These are phyloP conservation scores for Westerdykella sp. DNA, from an alignment of 2,329 filamentous ascomycete species.

Conservation along the genomic window DNA sequence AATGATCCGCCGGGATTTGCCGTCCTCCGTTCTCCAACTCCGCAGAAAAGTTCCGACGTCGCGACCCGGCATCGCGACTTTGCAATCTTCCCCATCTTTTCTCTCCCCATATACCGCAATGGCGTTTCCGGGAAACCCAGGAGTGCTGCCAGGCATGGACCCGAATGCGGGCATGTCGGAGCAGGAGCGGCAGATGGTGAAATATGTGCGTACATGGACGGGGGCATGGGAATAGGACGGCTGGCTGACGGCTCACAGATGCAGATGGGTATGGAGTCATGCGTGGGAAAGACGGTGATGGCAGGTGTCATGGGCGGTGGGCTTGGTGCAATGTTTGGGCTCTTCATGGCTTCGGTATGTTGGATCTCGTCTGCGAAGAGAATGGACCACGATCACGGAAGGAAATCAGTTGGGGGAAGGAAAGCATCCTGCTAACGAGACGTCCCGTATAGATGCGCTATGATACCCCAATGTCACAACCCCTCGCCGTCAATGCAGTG, in stretches of 20 bases:
- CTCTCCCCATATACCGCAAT: slow-evolving; percentile 12
- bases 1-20: slow-evolving; percentile 16
- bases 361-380: slow-evolving; percentile 1
- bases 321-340: slow-evolving; percentile 85
- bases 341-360: slow-evolving; percentile 95
- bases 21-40: slow-evolving; percentile 30
- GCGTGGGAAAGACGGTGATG: slow-evolving; percentile 79
- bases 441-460: slow-evolving; percentile 76
- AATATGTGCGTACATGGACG: slow-evolving; percentile 32
- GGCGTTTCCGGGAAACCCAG: slow-evolving; percentile 26
- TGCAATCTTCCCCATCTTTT: slow-evolving; percentile 5
- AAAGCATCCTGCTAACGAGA: neutral
- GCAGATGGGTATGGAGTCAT: slow-evolving; percentile 83
- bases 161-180: slow-evolving; percentile 36
- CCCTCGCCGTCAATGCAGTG: slow-evolving; percentile 15
- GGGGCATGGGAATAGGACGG: neutral
- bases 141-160: slow-evolving; percentile 25
- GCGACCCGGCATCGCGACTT: slow-evolving; percentile 3
- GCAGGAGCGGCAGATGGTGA: slow-evolving; percentile 46
- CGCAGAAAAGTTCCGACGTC: slow-evolving; percentile 26
- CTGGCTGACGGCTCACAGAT: slow-evolving; percentile 50
- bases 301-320: slow-evolving; percentile 91
- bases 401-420: slow-evolving; percentile 1
- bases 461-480: slow-evolving; percentile 72
- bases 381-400: neutral